Percentiles rank a stretch among this genome's conserved stretches.
phyloP scores from a whole-genome alignment of 2,329 filamentous ascomycete genomes.

The Nigrospora oryzae region DNA sequence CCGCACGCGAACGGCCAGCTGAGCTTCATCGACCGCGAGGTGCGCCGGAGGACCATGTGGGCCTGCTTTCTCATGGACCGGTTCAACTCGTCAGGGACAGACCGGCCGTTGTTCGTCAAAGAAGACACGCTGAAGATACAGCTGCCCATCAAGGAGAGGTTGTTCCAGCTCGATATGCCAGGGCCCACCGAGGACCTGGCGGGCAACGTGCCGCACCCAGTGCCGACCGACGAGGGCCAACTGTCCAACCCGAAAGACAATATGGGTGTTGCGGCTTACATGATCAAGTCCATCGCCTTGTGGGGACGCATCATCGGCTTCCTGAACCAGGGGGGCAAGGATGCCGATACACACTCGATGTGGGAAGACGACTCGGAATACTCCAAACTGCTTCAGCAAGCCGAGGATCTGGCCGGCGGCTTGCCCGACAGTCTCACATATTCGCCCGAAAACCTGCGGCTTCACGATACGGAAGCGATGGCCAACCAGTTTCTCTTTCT shows the following conservation, averaged over 20 bases:
- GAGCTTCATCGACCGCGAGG: constrained; percentile 89
- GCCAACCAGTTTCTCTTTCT: constrained; percentile 90
- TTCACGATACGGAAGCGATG: constrained; percentile 75
- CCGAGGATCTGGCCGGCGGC: constrained; percentile 58
- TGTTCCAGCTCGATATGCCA: constrained; percentile 86
- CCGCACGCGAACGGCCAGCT: constrained; percentile 55
- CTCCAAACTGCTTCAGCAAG: constrained; percentile 58
- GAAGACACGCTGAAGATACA: constrained; percentile 86
- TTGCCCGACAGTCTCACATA: constrained; percentile 69
- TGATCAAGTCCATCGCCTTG: constrained; percentile 74
- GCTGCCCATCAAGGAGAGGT: constrained; percentile 80
- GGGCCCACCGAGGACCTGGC: constrained; percentile 78
- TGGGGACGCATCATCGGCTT: constrained; percentile 90
- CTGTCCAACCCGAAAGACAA: constrained; percentile 64
- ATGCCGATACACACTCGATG: constrained; percentile 66
- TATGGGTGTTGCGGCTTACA: constrained; percentile 90
- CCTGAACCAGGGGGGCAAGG: constrained; percentile 81
- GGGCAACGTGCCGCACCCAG: constrained; percentile 57
- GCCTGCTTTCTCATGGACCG: constrained; percentile 95
- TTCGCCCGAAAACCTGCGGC: constrained; percentile 71
- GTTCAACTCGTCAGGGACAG: constrained; percentile 92
- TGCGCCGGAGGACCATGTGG: constrained; percentile 93
- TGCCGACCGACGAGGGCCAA: constrained; percentile 55
- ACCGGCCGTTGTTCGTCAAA: constrained; percentile 82
- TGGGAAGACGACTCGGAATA: constrained; percentile 80